Base-by-base conservation (phyloP, 1,284 basidiomycete genomes). In the Abortiporus biennis region DNA sequence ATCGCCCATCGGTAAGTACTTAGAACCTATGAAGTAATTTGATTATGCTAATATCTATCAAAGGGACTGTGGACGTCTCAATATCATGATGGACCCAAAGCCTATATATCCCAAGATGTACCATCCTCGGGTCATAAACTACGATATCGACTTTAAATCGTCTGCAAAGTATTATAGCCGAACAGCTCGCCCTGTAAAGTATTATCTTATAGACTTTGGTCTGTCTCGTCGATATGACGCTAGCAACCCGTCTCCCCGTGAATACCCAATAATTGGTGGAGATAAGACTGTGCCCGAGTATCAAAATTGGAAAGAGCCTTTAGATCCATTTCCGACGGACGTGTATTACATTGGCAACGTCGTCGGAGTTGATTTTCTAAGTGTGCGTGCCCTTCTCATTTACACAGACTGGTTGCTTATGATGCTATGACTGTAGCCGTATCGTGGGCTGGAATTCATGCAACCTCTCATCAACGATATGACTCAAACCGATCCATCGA, bases 51-150 rank as follows among this genome's bases (percentile, higher is more conserved):
- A 20, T 9, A 20, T 6, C 20, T 32, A 9, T 19, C 23, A 9
- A 21, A 74, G 73, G 2, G 71, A 75, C 42, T 61, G 60, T 34
- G 58, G 61, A 40, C 16, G 32, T 3, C 33, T 51, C n/a, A 71
- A 71, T 39, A 55, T 70, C 29, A 65, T 70, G 65, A 55, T 69
- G 47, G 66, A 68, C 38, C 56, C 64, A 0, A 40, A 25, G 5
- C 41, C 47, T 13, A 43, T 66, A 33, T 62, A 55, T 44, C 52
- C 56, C 4, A 22, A 59, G 13, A 46, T 48, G 5, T 61, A 49
- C 36, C 62, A 66, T 44, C 63, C 63, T 9, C 30, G 42, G 3
- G 27, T 25, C 2, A 23, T 32, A 0, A 2, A 36, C 4, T 41
- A 29, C 39, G 53, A 38, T 8, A 51, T 43, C 3, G 52, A 59